These are phyloP conservation scores for Mycena metata DNA, from an alignment of 768 basidiomycete species.

Conservation along the genomic window DNA sequence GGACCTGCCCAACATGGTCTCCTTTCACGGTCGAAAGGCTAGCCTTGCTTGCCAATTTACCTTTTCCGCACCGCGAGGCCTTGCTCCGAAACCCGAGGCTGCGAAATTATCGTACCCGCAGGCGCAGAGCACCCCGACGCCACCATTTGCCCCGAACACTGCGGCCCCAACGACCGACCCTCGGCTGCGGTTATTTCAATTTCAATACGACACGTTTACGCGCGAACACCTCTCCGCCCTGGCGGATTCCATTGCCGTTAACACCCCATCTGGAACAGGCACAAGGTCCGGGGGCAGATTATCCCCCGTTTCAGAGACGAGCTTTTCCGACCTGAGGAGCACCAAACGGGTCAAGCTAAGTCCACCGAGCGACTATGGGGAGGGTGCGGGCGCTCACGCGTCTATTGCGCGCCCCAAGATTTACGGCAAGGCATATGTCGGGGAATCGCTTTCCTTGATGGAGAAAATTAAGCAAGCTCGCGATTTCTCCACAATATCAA, in stretches of 20 bases:
- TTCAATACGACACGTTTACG: slow-evolving; percentile 97
- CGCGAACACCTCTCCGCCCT: slow-evolving; percentile 93
- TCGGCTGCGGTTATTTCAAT: slow-evolving; percentile 88
- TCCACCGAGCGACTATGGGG: slow-evolving; percentile 70
- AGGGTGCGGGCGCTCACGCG: slow-evolving; percentile 61
- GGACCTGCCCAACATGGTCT: slow-evolving; percentile 63
- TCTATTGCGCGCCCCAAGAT: slow-evolving; percentile 63
- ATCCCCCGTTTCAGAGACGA: slow-evolving; percentile 64
- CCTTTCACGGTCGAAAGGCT: slow-evolving; percentile 60
- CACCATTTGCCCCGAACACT: slow-evolving; percentile 46
- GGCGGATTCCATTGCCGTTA: slow-evolving; percentile 94
- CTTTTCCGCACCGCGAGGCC: slow-evolving; percentile 70
- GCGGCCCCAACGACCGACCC: slow-evolving; percentile 70
- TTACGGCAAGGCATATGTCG: slow-evolving; percentile 77
- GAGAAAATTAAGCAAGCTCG: slow-evolving; percentile 83
- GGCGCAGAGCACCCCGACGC: slow-evolving; percentile 74
- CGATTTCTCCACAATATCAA: slow-evolving; percentile 83
- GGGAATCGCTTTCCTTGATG: slow-evolving; percentile 84
- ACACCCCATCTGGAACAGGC: slow-evolving; percentile 73
- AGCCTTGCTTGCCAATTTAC: slow-evolving; percentile 77
- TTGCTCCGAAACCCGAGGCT: slow-evolving; percentile 47
- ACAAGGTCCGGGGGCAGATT: slow-evolving; percentile 60
- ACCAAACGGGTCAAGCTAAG: slow-evolving; percentile 87
- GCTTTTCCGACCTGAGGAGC: slow-evolving; percentile 73
- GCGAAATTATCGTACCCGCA: slow-evolving; percentile 55